Evolutionary conservation across 2,329 filamentous ascomycete genomes (phyloP).

Genomic region (Fusarium udum): DNA sequence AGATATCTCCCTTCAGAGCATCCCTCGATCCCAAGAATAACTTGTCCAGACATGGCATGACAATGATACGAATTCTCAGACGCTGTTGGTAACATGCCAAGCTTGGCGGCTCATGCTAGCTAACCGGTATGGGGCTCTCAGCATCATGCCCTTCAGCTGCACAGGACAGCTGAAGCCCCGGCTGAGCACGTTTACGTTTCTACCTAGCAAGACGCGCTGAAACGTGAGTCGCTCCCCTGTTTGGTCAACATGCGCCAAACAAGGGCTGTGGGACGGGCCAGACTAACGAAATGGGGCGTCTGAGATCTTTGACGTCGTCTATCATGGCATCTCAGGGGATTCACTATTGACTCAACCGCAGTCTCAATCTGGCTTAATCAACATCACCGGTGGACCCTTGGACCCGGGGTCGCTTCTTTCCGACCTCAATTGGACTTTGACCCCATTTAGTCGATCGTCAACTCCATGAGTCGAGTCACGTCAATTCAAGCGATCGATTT

Average conservation of each 20-base stretch:
- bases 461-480: slow-evolving; percentile 2
- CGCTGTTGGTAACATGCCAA: slow-evolving; percentile 30
- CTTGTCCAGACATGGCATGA: background rate
- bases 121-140: slow-evolving; percentile 25
- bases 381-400: slow-evolving; percentile 13
- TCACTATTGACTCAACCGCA: slow-evolving; percentile 16
- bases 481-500: slow-evolving; percentile 11
- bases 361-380: slow-evolving; percentile 32
- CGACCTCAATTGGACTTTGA: slow-evolving; percentile 29
- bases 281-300: slow-evolving; percentile 22
- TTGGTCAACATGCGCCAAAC: slow-evolving; percentile 32
- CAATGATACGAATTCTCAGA: slow-evolving; percentile 6
- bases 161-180: slow-evolving; percentile 23
- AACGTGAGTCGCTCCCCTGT: slow-evolving; percentile 45
- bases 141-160: slow-evolving; percentile 40
- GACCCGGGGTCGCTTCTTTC: slow-evolving; percentile 37
- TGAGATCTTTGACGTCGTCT: slow-evolving; percentile 34
- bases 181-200: slow-evolving; percentile 23
- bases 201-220: slow-evolving; percentile 41
- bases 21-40: slow-evolving; percentile 4
- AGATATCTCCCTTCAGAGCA: slow-evolving; percentile 25
- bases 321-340: slow-evolving; percentile 20
- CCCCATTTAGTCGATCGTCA: slow-evolving; percentile 20
- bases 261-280: slow-evolving; percentile 24
- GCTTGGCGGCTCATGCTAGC: slow-evolving; percentile 28